Base-by-base conservation (phyloP, 768 basidiomycete species). In the Lyophyllum shimeji region DNA sequence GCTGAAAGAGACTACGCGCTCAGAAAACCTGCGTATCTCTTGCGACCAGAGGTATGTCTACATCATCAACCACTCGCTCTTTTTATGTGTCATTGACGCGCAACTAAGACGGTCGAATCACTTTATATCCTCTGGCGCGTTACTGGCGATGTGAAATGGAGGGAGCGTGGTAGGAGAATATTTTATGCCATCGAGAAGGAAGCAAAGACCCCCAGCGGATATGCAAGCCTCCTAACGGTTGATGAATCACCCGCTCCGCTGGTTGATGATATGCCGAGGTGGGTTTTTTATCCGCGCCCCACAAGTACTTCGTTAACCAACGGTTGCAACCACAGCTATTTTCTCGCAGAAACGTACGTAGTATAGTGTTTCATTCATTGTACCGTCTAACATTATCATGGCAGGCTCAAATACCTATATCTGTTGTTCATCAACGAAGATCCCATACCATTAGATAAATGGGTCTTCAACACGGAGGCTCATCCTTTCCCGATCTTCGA, bases 181-280 rank as follows among this genome's bases (percentile, higher is more conserved):
- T 92, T 88, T 62, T 72, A 86, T 59, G 82, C 86, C 5, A 78
- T 92, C 21, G 80, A 87, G 67, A 75, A 71, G 27, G 74, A 84
- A 58, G 76, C 86, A 15, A 83, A 78, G 66, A 86, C 83, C 1
- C 58, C 71, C 1, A 71, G 68, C 39, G 89, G 87, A n/a, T 92
- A 88, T 61, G 81, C 87, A 1, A 82, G 72, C 55, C 67, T 90
- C 42, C 61, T 62, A 50, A 69, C 74, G 13, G 87, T 88, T 12
- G 76, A 83, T 24, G 50, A 61, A 18, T 60, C 67, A 1, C 71
- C 74, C n/a, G 73, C 76, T 0, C 50, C 60, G 12, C 70, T 75
- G 63, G 65, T 65, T 27, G 81, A 91, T 60, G 74, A 75, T 20
- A 90, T 90, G 87, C 89, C 90, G n/a, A 90, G 89, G 88, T 87